Conservation (phyloP, 805 yeast genomes). For the Allodekkera sacchari region DNA sequence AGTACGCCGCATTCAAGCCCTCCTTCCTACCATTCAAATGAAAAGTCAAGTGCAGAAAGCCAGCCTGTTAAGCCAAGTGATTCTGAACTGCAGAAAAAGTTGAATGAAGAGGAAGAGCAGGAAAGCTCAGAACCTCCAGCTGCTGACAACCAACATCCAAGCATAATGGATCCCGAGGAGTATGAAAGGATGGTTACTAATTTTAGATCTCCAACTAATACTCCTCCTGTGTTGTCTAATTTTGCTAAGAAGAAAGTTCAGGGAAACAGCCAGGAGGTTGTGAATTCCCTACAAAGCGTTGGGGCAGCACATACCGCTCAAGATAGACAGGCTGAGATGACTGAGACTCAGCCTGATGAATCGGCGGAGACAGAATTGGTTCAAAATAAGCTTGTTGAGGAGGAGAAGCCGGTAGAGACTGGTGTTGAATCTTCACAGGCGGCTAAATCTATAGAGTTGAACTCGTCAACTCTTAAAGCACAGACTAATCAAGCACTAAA, state of each 20-base stretch:
- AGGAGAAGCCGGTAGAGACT: too few relatives aligned
- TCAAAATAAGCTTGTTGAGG: too few relatives aligned
- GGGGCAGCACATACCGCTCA: too few relatives aligned
- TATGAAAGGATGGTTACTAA: constrained; percentile 12
- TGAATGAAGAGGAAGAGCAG: constrained; percentile 3
- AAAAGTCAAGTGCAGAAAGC: not conserved
- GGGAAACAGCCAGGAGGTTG: constrained; percentile 1
- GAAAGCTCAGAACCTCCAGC: not conserved
- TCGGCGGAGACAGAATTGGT: too few relatives aligned
- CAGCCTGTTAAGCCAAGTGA: not conserved
- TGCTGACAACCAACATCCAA: constrained; percentile 2
- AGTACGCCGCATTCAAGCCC: constrained; percentile 20
- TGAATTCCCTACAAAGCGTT: too few relatives aligned
- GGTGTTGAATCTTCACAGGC: too few relatives aligned
- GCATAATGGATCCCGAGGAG: constrained; percentile 10
- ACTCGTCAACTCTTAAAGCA: too few relatives aligned
- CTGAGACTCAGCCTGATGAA: too few relatives aligned
- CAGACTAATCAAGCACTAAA: too few relatives aligned
- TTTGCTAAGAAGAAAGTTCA: constrained; percentile 4
- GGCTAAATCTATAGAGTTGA: too few relatives aligned
- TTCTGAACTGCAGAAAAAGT: constrained; percentile 3
- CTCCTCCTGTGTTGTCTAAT: constrained; percentile 3
- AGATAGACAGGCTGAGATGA: not conserved
- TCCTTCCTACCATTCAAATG: constrained; percentile 20
- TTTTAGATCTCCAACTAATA: constrained; percentile 6